These are phyloP conservation scores for Globisporangium cederbergense DNA, from an alignment of 352 stramenopile species.

Conservation along the genomic window DNA sequence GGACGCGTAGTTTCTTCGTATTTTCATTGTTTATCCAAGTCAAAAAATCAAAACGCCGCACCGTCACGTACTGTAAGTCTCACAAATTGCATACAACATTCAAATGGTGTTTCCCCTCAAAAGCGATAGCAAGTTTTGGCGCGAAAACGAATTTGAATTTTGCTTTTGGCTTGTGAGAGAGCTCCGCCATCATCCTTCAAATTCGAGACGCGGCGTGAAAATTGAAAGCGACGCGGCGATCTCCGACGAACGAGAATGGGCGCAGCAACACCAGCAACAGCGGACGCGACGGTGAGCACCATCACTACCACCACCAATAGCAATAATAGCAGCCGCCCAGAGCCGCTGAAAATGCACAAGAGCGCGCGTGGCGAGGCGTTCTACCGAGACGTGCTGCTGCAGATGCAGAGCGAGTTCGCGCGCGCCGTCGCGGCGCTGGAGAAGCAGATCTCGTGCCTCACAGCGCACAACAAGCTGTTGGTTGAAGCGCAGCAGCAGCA, in stretches of 20 bases:
- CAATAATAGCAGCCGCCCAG: background rate
- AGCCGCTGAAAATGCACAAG: conserved; percentile 6
- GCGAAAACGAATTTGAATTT: conserved; percentile 2
- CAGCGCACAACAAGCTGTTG: conserved; percentile 52
- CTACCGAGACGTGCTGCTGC: conserved; percentile 48
- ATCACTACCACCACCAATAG: background rate
- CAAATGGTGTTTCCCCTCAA: background rate
- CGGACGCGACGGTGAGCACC: background rate
- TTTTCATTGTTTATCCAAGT: too few species aligned
- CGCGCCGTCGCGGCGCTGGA: conserved; percentile 50
- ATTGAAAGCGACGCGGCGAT: conserved; percentile 6
- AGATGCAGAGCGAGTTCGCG: conserved; percentile 64
- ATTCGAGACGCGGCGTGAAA: conserved; percentile 8
- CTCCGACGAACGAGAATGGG: conserved; percentile 1
- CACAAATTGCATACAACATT: background rate
- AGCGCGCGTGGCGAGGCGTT: conserved; percentile 22
- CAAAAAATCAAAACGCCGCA: too few species aligned
- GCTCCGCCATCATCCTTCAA: background rate
- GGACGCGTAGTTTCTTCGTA: too few species aligned
- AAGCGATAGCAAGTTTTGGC: background rate
- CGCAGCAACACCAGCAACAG: conserved; percentile 4
- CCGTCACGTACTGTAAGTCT: too few species aligned
- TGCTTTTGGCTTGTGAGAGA: background rate
- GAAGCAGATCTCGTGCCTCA: conserved; percentile 45
- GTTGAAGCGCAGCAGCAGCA: conserved; percentile 15